Evolutionary conservation across 768 basidiomycete genomes (phyloP).

Genomic region (Leccinum incarnatum): DNA sequence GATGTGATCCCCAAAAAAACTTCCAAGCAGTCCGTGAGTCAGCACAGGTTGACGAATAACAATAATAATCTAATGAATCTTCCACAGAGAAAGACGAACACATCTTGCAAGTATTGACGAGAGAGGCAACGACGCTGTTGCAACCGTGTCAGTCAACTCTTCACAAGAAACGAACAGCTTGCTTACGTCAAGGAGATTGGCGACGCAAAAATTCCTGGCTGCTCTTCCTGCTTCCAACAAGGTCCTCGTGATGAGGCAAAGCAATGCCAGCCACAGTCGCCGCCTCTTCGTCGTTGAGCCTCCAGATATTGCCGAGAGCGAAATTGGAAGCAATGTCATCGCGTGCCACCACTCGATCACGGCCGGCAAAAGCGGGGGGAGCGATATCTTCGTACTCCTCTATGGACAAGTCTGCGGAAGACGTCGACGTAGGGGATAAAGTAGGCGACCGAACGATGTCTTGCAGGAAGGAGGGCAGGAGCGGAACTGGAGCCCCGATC

Average conservation of each 20-base stretch:
- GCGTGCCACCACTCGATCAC: constrained; percentile 25
- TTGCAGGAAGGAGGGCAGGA: constrained; percentile 76
- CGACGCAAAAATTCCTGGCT: constrained; percentile 38
- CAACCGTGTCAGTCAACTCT: background rate
- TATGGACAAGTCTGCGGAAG: constrained; percentile 62
- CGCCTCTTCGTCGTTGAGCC: constrained; percentile 68
- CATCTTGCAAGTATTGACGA: constrained; percentile 3
- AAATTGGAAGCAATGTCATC: constrained; percentile 30
- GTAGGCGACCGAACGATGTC: constrained; percentile 72
- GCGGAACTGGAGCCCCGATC: constrained; percentile 41
- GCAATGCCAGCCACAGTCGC: constrained; percentile 51
- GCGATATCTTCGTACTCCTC: constrained; percentile 50
- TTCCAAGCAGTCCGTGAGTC: constrained; percentile 33
- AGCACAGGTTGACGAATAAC: constrained; percentile 29
- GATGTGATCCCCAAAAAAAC: constrained; percentile 23
- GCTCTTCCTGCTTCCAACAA: constrained; percentile 39
- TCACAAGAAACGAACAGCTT: background rate
- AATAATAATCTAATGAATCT: constrained; percentile 30
- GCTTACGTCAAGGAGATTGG: constrained; percentile 26
- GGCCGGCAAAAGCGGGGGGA: constrained; percentile 28
- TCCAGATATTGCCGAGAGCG: constrained; percentile 61
- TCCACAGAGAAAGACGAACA: constrained; percentile 17
- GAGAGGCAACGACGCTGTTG: background rate
- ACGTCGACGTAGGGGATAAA: constrained; percentile 60
- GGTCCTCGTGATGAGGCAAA: constrained; percentile 41